Evolutionary conservation across 768 basidiomycete genomes (phyloP).

Genomic region (Tylopilus subfusipes): DNA sequence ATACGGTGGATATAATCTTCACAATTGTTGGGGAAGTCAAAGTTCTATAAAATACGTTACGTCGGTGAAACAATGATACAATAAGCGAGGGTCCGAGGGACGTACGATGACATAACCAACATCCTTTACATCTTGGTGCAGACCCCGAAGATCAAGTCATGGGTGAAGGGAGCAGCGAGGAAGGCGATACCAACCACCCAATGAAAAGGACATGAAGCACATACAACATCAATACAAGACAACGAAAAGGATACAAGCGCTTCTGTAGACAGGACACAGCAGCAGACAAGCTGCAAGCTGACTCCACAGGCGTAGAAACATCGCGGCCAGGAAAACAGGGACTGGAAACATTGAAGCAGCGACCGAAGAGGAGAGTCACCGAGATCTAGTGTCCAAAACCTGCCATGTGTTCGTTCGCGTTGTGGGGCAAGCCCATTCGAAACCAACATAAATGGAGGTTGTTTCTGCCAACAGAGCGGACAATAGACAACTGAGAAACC

Average conservation of each 20-base stretch:
- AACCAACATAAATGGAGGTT: slow-evolving; percentile 21
- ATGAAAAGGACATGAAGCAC: slow-evolving; percentile 30
- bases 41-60: slow-evolving; percentile 55
- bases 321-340: slow-evolving; percentile 23
- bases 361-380: slow-evolving; percentile 23
- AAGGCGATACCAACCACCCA: slow-evolving; percentile 9
- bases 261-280: slow-evolving; percentile 29
- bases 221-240: slow-evolving; percentile 34
- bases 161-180: slow-evolving; percentile 20
- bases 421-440: slow-evolving; percentile 20
- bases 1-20: slow-evolving; percentile 99
- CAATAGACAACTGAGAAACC: slow-evolving; percentile 22
- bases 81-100: slow-evolving; percentile 16
- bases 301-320: slow-evolving; percentile 23
- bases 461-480: slow-evolving; percentile 18
- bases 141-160: slow-evolving; percentile 31
- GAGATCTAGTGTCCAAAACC: slow-evolving; percentile 24
- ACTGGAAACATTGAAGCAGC: slow-evolving; percentile 20
- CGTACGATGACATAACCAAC: slow-evolving; percentile 94
- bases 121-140: slow-evolving; percentile 90
- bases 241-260: slow-evolving; percentile 30
- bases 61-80: slow-evolving; percentile 4
- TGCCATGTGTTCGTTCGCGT: slow-evolving; percentile 21
- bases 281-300: slow-evolving; percentile 11
- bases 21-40: slow-evolving; percentile 97